Evolutionary conservation across 1,284 basidiomycete genomes (phyloP), one percentile per base, ranked within the genome.

Genomic region (Moesziomyces sp.): DNA sequence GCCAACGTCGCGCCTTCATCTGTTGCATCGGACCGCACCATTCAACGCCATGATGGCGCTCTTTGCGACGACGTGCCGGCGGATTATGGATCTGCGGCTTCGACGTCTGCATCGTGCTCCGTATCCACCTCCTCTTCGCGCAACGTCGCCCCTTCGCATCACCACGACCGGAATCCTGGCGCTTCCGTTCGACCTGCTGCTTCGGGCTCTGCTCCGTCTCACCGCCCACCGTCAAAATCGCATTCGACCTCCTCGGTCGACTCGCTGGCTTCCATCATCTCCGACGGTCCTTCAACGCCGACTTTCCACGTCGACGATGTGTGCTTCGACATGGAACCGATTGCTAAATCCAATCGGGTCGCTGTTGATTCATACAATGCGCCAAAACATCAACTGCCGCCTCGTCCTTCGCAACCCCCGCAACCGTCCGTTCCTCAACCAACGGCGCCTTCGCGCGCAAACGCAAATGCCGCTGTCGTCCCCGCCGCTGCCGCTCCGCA

Each of bases 171-270:
- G n/a, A 58, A 66, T 48, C 46, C 23, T 18, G 44, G 52, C 42
- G 23, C 54, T 13, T 54, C 58, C 14, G 52, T 24, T 26, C 62
- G 55, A 16, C 66, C 72, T 13, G 19, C 51, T 7, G 58, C 52
- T 35, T 43, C 55, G 7, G 50, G 49, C 19, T 46, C 58, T n/a
- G 44, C 63, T n/a, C 47, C 50, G 42, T 52, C 59, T 6, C 66
- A 69, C 51, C 66, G 56, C 5, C 59, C 51, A 16, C 52, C 66
- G n/a, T 62, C 59, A 0, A 66, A 66, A 66, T 69, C 66, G 6
- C 52, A 63, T 19, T 62, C 66, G 19, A 52, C 52, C 3, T 69
- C 66, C 9, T 69, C 66, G 38, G 52, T 62, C 40, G 66, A 59
- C 3, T 69, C 66, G 5, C 48, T 57, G 35, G 52, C 66, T 5